Conservation (phyloP, 805 yeast species). For the Zygoascus flipseniorum region DNA sequence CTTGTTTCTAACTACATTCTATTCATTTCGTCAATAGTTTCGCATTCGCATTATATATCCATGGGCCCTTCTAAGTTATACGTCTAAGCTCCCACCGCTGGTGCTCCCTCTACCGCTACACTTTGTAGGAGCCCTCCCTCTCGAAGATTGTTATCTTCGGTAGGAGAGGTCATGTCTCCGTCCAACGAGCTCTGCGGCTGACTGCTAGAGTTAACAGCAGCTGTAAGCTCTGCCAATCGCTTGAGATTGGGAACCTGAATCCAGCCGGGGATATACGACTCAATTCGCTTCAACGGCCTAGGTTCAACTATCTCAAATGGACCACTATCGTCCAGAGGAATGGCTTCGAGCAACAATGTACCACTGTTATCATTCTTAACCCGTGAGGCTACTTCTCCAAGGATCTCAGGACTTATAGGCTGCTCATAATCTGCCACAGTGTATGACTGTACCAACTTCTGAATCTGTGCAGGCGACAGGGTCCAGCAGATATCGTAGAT, state of each 20-base stretch:
- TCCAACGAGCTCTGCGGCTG: not conserved
- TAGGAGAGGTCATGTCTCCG: not conserved
- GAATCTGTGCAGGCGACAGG: constrained; percentile 90
- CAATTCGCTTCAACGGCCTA: constrained; percentile 62
- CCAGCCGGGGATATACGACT: constrained; percentile 84
- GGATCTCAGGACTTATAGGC: constrained; percentile 76
- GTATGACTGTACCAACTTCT: constrained; percentile 82
- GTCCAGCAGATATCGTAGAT: constrained; percentile 93
- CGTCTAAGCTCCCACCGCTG: not conserved
- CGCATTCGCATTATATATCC: not conserved
- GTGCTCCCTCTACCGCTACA: not conserved
- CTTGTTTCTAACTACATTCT: not conserved
- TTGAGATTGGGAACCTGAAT: constrained; percentile 81
- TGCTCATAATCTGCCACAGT: constrained; percentile 90
- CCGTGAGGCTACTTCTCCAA: constrained; percentile 59
- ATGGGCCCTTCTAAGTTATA: not conserved
- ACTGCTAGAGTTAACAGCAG: constrained; percentile 19
- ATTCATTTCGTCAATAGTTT: not conserved
- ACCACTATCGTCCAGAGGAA: constrained; percentile 31
- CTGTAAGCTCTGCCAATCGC: constrained; percentile 68
- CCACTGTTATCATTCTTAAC: constrained; percentile 27
- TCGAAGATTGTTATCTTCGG: not conserved
- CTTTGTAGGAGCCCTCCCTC: not conserved
- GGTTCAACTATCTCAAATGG: constrained; percentile 35
- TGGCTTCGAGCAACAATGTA: constrained; percentile 32